Conservation (phyloP, 139 green algal species). For the Picochlorum sp. region DNA sequence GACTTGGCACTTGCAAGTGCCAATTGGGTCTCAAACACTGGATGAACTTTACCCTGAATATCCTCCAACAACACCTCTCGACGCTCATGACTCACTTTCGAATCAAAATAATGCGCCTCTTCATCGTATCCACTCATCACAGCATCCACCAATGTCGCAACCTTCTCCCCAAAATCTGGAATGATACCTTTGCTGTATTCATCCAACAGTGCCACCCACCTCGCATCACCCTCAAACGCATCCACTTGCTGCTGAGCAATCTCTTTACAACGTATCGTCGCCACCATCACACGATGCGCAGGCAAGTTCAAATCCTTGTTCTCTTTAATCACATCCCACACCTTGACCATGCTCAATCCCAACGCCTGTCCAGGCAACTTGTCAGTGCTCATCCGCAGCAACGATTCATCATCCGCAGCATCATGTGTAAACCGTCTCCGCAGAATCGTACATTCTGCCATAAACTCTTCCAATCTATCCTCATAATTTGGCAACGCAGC, state of each 20-base stretch:
- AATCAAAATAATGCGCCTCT: conserved; percentile 85
- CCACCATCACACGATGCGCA: conserved; percentile 97
- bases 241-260: conserved; percentile 64
- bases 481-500: conserved; percentile 86
- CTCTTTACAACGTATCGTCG: conserved; percentile 89
- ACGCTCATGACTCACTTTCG: conserved; percentile 50
- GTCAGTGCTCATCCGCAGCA: conserved; percentile 36
- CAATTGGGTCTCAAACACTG: conserved; percentile 46
- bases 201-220: conserved; percentile 42
- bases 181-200: conserved; percentile 36
- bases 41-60: conserved; percentile 36
- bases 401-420: conserved; percentile 33
- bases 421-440: conserved; percentile 60
- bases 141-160: conserved; percentile 38
- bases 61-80: conserved; percentile 47
- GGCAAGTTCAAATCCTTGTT: conserved; percentile 97
- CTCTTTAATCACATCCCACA: conserved; percentile 83
- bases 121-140: conserved; percentile 61
- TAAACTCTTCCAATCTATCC: conserved; percentile 85
- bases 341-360: conserved; percentile 60
- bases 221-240: conserved; percentile 43
- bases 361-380: conserved; percentile 63
- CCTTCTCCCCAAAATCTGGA: conserved; percentile 48
- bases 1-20: conserved; percentile 27
- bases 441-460: conserved; percentile 60